Percentiles rank a stretch among this genome's conserved stretches.
These are phyloP conservation scores for Bryoerythrophyllum caledonicum DNA, from an alignment of 225 moss, liverwort and hornwort genomes.

Conservation along the genomic window DNA sequence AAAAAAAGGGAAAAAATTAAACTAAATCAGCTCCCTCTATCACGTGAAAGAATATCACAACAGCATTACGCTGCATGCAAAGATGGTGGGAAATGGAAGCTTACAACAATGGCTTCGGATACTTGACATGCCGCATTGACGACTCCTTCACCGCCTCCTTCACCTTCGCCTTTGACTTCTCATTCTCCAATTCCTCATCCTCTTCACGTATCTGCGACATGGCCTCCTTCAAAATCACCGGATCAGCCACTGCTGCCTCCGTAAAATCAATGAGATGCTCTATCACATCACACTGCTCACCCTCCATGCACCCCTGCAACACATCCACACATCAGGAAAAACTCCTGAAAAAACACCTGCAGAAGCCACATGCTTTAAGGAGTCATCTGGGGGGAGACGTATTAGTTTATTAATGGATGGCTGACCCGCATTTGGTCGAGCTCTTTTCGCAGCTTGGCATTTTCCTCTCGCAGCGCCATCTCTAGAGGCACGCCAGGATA, in stretches of 20 bases:
- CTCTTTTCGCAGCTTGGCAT: slow-evolving; percentile 77
- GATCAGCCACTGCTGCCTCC: slow-evolving; percentile 56
- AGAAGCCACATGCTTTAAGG: no score
- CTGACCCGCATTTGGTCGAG: slow-evolving; percentile 68
- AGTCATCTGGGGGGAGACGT: no score
- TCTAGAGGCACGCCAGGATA: slow-evolving; percentile 82
- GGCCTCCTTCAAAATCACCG: slow-evolving; percentile 38
- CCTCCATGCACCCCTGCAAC: slow-evolving; percentile 55
- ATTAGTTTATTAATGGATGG: not conserved
- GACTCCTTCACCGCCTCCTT: no score
- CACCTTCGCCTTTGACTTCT: slow-evolving; percentile 1
- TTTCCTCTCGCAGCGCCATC: slow-evolving; percentile 72
- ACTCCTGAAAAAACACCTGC: no score
- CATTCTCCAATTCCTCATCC: slow-evolving; percentile 24
- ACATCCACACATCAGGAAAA: not conserved
- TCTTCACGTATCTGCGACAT: slow-evolving; percentile 46
- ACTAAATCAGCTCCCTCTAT: not conserved
- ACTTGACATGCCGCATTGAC: slow-evolving; percentile 36
- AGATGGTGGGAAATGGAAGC: not conserved
- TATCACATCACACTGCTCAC: slow-evolving; percentile 76
- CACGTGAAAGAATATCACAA: no score
- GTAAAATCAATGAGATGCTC: slow-evolving; percentile 90
- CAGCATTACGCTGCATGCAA: no score
- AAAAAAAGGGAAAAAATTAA: not conserved
- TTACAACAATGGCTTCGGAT: slow-evolving; percentile 48